Evolutionary conservation across 2,329 filamentous ascomycete species (phyloP), one percentile per base, ranked within the genome.

Genomic region (Penicillium olsonii): DNA sequence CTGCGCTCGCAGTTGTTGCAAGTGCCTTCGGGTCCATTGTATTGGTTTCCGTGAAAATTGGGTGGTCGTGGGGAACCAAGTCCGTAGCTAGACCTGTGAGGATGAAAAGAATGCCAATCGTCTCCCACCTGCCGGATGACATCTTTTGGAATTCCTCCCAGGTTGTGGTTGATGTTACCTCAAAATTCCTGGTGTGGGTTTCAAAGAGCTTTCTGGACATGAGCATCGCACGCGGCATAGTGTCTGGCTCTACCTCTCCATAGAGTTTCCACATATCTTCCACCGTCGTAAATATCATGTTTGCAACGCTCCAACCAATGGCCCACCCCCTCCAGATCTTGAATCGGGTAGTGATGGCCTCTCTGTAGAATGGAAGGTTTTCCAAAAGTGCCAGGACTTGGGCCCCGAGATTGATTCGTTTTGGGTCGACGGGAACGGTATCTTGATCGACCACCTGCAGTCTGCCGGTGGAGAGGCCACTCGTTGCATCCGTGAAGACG

Each of bases 401-500:
- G 3, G 62, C 60, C 9, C 62, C 61, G n/a, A 61, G 48, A 19
- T 62, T 53, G 14, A 62, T 41, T 11, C 54, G 52, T 31, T 53
- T 53, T 12, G 51, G 38, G 40, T 53, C 54, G 12, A 59, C 26
- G 2, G 47, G 34, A 12, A 47, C 18, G 4, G 37, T 19, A 31
- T 29, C 38, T 17, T 42, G 20, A 7, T 31, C 18, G 15, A 10
- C 5, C 4, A 37, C 9, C 5, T 15, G 34, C 4, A 24, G n/a
- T 8, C 9, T 4, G 14, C n/a, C 27, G 19, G 24, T 34, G 19
- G 24, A 2, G 2, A 52, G 20, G 12, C 41, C 45, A 18, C 45
- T 54, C 4, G 40, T 48, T 8, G 37, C 48, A 14, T 58, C 61
- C 15, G 42, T 51, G 17, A 53, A 60, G 2, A 54, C 47, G 8